phyloP scores from a whole-genome alignment of 805 yeast species.

The Candida bentonensis region DNA sequence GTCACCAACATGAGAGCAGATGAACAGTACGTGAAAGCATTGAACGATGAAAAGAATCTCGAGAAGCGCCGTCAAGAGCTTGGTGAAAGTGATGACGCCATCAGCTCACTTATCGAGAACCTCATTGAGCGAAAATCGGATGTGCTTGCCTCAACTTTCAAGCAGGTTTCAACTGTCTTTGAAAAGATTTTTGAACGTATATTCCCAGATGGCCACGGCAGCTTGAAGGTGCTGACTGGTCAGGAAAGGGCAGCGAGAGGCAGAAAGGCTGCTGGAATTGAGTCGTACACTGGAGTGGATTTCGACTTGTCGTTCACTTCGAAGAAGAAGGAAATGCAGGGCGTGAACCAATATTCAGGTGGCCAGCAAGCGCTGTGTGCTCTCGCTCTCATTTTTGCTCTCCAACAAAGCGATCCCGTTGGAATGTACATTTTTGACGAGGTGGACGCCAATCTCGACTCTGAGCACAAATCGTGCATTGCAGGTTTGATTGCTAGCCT shows the following conservation, averaged over 20 bases:
- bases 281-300: slow-evolving; percentile 65
- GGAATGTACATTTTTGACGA: slow-evolving; percentile 95
- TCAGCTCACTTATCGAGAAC: slow-evolving; percentile 37
- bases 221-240: slow-evolving; percentile 36
- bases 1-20: slow-evolving; percentile 72
- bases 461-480: slow-evolving; percentile 80
- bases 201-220: slow-evolving; percentile 58
- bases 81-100: not conserved
- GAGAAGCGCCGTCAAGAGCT: slow-evolving; percentile 20
- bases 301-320: slow-evolving; percentile 85
- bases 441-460: slow-evolving; percentile 89
- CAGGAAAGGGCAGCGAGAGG: slow-evolving; percentile 14
- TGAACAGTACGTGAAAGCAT: slow-evolving; percentile 44
- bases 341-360: slow-evolving; percentile 86
- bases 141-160: slow-evolving; percentile 68
- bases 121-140: slow-evolving; percentile 67
- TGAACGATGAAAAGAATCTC: not conserved
- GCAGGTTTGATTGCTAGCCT: slow-evolving; percentile 59
- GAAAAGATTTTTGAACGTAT: slow-evolving; percentile 59
- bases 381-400: slow-evolving; percentile 80
- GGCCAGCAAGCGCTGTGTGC: slow-evolving; percentile 98
- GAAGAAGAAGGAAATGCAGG: slow-evolving; percentile 67
- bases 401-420: slow-evolving; percentile 92
- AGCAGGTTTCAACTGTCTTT: slow-evolving; percentile 62
- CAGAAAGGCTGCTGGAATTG: slow-evolving; percentile 22